Evolutionary conservation across 139 green algal genomes (phyloP), one percentile per base, ranked within the genome.

Genomic region (Volvox africanus): DNA sequence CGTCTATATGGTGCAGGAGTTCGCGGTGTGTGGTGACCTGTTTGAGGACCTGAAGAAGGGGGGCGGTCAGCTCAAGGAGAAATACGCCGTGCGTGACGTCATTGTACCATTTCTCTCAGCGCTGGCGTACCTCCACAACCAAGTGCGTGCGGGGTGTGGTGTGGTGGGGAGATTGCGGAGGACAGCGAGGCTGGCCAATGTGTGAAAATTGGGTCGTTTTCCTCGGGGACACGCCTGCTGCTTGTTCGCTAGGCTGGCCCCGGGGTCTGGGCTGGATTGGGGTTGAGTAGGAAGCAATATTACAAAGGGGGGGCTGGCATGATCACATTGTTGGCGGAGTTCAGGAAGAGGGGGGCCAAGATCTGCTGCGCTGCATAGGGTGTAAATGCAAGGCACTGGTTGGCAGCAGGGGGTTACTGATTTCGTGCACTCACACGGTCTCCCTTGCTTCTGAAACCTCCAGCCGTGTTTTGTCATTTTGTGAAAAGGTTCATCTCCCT

Each of bases 1-100:
- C 36, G 96, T 98, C 2, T 98, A 98, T 94, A 92, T 99, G 92
- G 96, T 97, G 18, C 89, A 95, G 77, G 93, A 95, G 82, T 95
- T 94, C 90, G 93, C 88, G 76, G 77, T 92, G 82, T 94, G 96
- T 5, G 97, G 97, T 0, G 97, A 98, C 91, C 89, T 98, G 77
- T 98, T 97, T 94, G 93, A 97, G 86, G 95, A 96, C 73, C 88
- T 99, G 24, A 95, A 96, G 68, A 91, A 92, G 30, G 50, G 82
- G 20, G 96, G 96, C 32, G 95, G 96, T 0, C 93, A 93, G 44
- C 90, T 98, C 28, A 90, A 92, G 37, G 97, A 98, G 90, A 62
- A 88, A 26, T 89, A 94, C 16, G 94, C 93, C 0, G 94, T 95
- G 14, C 82, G 87, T 24, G 82, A 93, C 16, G 91, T 98, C 37